phyloP scores from a whole-genome alignment of 768 basidiomycete genomes.

The Suillus paluster region DNA sequence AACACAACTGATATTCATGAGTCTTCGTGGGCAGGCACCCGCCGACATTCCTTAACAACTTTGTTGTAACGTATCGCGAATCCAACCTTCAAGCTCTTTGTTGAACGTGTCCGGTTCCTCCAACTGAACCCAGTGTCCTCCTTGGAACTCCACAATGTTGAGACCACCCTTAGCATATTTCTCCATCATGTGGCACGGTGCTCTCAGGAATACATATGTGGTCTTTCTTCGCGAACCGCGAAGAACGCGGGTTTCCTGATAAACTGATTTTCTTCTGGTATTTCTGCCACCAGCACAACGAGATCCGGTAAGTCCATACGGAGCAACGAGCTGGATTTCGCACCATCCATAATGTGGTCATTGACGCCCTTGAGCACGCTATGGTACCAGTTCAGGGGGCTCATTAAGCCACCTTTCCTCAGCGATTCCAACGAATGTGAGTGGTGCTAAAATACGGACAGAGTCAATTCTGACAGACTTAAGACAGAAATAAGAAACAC shows the following conservation, averaged over 20 bases:
- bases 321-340: conserved; percentile 2
- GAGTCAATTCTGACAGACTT: conserved; percentile 7
- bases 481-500: not conserved
- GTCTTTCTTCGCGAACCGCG: conserved; percentile 40
- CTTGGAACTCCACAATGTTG: conserved; percentile 38
- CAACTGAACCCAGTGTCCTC: conserved; percentile 44
- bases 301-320: conserved; percentile 1
- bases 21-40: not conserved
- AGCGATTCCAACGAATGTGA: conserved; percentile 33
- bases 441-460: conserved; percentile 24
- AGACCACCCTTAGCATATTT: conserved; percentile 30
- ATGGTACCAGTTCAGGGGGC: conserved; percentile 44
- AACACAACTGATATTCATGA: not conserved
- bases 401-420: conserved; percentile 34
- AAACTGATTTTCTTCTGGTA: conserved; percentile 27
- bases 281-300: conserved; percentile 12
- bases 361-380: conserved; percentile 33
- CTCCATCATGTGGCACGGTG: conserved; percentile 26
- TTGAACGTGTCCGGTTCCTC: conserved; percentile 41
- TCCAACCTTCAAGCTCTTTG: conserved; percentile 39
- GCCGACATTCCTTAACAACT: not conserved
- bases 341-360: conserved; percentile 32
- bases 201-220: conserved; percentile 34
- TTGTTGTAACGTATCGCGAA: conserved; percentile 19
- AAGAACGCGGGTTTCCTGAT: conserved; percentile 44